Base-by-base conservation (phyloP, 2,329 filamentous ascomycete species). In the Elsinoe necatrix region DNA sequence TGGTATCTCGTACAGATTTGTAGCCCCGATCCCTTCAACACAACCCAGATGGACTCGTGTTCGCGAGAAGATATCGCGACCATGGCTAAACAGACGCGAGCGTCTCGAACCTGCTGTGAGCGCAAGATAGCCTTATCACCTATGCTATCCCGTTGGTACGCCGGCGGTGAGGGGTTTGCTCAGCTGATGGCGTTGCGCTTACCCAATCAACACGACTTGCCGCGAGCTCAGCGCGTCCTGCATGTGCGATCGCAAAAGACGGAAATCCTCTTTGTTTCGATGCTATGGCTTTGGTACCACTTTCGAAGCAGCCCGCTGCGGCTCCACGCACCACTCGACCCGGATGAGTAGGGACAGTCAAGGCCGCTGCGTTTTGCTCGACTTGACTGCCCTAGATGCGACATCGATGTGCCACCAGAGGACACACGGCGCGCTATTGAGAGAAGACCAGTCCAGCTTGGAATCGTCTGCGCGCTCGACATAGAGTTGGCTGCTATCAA, bases 401-500 rank as follows among this genome's bases (percentile, higher is more conserved):
- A 4, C n/a, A 12, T 42, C 14, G 11, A 18, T 3, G 20, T 42
- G 39, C n/a, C 39, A 4, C 5, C 39, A 12, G 2, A 7, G 5
- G 4, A 18, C 7, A n/a, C 3, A 3, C 5, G 14, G 20, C n/a
- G 39, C 3, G 8, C 39, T 9, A n/a, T 42, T 16, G 20, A 21
- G 16, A 20, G 20, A 12, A 16, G 20, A 4, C 3, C 39, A 16
- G n/a, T 20, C 14, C 39, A 42, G 39, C 20, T 42, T 21, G 39
- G 39, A 7, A 42, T 42, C 7, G 20, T 42, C 7, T 61, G 60
- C 52, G 63, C 63, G 2, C 16, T 64, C 9, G 58, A 59, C 2
- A 20, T 60, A 23, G 62, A 64, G 45, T 31, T 61, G 2, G 58
- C 59, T 1, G 63, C 63, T 2, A 61, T 58, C 2, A 21, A 43